Percentiles rank a stretch among this genome's conserved stretches.
Evolutionary conservation across 805 yeast genomes (phyloP).

Genomic region (Cyberlindnera suaveolens): DNA sequence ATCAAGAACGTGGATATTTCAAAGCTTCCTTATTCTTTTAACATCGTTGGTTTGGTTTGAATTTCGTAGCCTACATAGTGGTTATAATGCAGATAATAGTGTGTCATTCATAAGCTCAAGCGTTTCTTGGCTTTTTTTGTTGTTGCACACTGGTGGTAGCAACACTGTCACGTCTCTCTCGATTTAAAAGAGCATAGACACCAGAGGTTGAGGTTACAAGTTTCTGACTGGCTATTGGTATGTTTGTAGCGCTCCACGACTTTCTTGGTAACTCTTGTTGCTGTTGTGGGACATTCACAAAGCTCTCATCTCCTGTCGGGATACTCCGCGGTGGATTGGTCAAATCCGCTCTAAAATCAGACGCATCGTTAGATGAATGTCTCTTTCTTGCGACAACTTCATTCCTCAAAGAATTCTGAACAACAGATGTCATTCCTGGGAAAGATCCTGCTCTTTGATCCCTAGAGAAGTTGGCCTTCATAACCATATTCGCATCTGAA

Average conservation of each 20-base stretch:
- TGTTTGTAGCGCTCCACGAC: slow-evolving; percentile 13
- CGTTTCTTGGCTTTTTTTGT: slow-evolving; percentile 10
- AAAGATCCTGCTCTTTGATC: slow-evolving; percentile 21
- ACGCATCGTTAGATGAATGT: slow-evolving; percentile 18
- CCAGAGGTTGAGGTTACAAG: slow-evolving; percentile 11
- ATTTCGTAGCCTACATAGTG: neutral
- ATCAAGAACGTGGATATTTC: slow-evolving; percentile 3
- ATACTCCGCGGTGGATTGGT: slow-evolving; percentile 22
- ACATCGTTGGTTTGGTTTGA: slow-evolving; percentile 6
- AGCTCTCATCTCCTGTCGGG: slow-evolving; percentile 8
- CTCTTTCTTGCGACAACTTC: slow-evolving; percentile 17
- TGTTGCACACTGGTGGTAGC: neutral
- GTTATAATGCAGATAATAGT: too few species aligned
- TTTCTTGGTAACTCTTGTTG: slow-evolving; percentile 9
- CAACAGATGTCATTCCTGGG: slow-evolving; percentile 16
- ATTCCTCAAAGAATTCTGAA: slow-evolving; percentile 11
- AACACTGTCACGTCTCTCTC: slow-evolving; percentile 16
- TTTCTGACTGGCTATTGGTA: neutral
- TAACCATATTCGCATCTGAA: slow-evolving; percentile 9
- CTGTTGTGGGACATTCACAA: neutral
- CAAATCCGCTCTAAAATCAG: slow-evolving; percentile 6
- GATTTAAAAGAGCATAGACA: slow-evolving; percentile 22
- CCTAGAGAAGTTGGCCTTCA: slow-evolving; percentile 7
- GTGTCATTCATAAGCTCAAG: neutral
- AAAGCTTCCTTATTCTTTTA: slow-evolving; percentile 5